A percentile compares a stretch with the other conserved stretches of the same genome.
Conservation (phyloP, 345 rosid genomes). For the Passiflora organensis region DNA sequence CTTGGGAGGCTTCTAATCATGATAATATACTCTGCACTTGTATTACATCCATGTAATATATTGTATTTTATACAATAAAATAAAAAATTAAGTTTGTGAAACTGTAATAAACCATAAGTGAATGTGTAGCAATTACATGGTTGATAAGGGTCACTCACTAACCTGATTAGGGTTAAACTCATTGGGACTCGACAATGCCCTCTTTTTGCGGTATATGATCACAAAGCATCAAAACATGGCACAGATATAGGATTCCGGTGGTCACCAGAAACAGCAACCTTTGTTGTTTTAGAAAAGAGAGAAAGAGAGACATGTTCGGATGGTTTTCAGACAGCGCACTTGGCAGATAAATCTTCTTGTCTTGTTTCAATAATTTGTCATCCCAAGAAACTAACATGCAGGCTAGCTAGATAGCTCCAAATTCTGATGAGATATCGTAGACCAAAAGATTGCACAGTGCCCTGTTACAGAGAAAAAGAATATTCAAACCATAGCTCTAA, state of each 20-base stretch:
- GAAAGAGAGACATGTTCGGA: background rate
- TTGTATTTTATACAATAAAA: no score
- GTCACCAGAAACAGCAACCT: no score
- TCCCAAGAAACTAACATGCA: background rate
- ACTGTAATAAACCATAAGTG: no score
- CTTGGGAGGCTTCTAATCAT: slow-evolving; percentile 4
- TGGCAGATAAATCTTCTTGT: background rate
- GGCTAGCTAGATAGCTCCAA: background rate
- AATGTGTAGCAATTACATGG: no score
- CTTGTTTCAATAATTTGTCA: slow-evolving; percentile 2
- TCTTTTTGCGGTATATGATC: no score
- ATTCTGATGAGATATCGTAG: background rate
- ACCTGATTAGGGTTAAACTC: no score
- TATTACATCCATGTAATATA: background rate
- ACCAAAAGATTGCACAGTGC: background rate
- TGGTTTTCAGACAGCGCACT: background rate
- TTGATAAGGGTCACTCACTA: no score
- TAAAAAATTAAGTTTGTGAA: no score
- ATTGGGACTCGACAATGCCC: no score
- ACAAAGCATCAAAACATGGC: no score
- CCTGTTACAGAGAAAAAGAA: background rate
- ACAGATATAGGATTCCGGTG: no score
- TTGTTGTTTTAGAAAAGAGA: background rate
- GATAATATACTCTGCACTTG: slow-evolving; percentile 1
- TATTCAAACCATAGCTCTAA: background rate